Evolutionary conservation across 148 eudicot genomes (phyloP).

Genomic region (Rhododendron molle): DNA sequence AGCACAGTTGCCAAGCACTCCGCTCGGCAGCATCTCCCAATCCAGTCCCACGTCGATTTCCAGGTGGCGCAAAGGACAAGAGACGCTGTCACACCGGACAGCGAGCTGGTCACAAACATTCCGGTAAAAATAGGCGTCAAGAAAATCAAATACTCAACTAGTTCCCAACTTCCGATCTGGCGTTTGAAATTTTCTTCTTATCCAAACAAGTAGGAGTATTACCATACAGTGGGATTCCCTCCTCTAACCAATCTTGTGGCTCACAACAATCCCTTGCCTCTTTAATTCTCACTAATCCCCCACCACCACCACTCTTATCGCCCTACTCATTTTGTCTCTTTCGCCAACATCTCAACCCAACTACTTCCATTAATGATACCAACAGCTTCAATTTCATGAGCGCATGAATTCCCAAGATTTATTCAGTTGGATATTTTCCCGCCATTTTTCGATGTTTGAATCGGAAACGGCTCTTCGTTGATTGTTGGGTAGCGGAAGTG

Average conservation of each 20-base stretch:
- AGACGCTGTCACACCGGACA: not conserved
- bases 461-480: not conserved
- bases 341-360: not conserved
- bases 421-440: not conserved
- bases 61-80: not conserved
- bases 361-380: not conserved
- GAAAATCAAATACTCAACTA: not conserved
- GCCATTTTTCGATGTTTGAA: not conserved
- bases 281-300: not conserved
- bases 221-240: not conserved
- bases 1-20: too few relatives aligned
- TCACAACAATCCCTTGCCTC: not conserved
- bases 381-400: not conserved
- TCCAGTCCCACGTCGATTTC: not conserved
- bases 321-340: not conserved
- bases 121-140: not conserved
- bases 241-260: not conserved
- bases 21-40: too few relatives aligned
- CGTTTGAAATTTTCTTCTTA: constrained; percentile 14
- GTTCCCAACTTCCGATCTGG: not conserved
- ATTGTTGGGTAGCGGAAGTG: not conserved
- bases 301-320: not conserved
- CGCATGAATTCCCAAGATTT: not conserved
- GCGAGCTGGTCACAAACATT: not conserved
- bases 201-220: constrained; percentile 1